Evolutionary conservation across 1,284 basidiomycete species (phyloP), one percentile per base, ranked within the genome.

Genomic region (Fomitopsis betulina): DNA sequence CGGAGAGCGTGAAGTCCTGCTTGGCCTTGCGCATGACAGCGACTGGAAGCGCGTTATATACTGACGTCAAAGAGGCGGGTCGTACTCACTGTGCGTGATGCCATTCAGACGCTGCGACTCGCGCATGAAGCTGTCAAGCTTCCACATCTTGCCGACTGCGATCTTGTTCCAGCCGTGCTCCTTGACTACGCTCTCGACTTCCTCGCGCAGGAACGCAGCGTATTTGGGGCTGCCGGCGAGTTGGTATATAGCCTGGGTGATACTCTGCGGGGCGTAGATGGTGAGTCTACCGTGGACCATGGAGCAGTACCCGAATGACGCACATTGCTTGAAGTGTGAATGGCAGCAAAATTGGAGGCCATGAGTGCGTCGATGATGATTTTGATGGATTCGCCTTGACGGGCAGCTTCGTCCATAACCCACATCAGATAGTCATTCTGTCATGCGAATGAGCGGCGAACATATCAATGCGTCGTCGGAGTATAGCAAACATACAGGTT

Each of bases 81-180:
- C 65, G 43, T 51, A 71, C 67, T 51, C 32, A 51, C 49, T 55
- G 25, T 47, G 30, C 39, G 47, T 60, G 15, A 72, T 63, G 0
- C 71, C 73, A 38, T 72, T 72, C 43, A 73, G 58, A 10, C 80
- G 70, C 57, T 75, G 73, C 1, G 75, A 75, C 64, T 83, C 81
- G 50, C 77, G 74, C 56, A 84, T 61, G 64, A 84, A 81, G 60
- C 80, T 83, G 61, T 84, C 81, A n/a, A 83, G 62, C 56, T 79
- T 79, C 57, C 70, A 66, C 75, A 83, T 75, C 56, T 77, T 79
- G 10, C 62, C 65, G 52, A 84, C 67, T 0, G 75, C 69, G 0
- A 64, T 63, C 62, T 81, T 81, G 0, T 74, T 76, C 77, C 80
- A 81, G 0, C 81, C 79, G 30, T 80, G 72, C 35, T 68, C 63